phyloP scores from a whole-genome alignment of 768 basidiomycete genomes.

The Lyophyllum decastes region DNA sequence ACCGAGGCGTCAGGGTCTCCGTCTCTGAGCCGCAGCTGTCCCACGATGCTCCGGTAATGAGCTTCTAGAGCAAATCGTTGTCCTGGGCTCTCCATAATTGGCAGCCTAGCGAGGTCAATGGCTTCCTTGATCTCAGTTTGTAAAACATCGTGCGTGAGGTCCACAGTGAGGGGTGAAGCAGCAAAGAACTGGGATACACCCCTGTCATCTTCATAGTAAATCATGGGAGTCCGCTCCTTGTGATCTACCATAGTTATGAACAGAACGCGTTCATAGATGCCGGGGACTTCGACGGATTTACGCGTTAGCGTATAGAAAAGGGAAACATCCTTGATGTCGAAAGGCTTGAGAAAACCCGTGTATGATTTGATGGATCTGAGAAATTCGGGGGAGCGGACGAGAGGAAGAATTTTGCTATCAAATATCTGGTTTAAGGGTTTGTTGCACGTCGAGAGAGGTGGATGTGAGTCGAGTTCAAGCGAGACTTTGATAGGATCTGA shows the following conservation, averaged over 20 bases:
- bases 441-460: neutral
- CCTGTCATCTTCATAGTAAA: neutral
- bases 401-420: neutral
- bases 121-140: no score
- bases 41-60: neutral
- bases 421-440: neutral
- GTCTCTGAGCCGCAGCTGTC: neutral
- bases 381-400: neutral
- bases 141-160: neutral
- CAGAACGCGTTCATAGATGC: neutral
- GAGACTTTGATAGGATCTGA: neutral
- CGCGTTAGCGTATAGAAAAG: neutral
- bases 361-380: neutral
- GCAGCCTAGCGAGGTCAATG: no score
- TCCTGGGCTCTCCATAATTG: no score
- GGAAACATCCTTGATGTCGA: neutral
- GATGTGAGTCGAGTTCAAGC: neutral
- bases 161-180: neutral
- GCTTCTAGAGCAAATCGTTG: neutral
- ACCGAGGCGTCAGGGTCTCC: neutral
- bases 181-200: neutral
- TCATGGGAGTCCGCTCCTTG: neutral
- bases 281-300: neutral
- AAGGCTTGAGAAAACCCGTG: neutral
- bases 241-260: slow-evolving; percentile 1